phyloP scores from a whole-genome alignment of 169 alveolate genomes.

The Eimeria sp. region DNA sequence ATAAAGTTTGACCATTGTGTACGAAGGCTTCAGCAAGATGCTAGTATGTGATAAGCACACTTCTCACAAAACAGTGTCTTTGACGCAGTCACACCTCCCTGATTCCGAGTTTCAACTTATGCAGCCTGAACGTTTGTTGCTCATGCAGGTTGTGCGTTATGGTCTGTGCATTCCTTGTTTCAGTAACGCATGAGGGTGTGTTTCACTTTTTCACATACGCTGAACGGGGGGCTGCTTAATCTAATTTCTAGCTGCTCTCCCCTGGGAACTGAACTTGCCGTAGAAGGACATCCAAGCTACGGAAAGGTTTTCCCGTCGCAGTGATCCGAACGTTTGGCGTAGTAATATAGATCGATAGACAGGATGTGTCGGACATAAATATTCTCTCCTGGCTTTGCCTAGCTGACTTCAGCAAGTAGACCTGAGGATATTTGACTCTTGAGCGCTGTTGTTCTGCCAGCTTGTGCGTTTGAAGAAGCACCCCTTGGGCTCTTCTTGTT shows the following conservation, averaged over 20 bases:
- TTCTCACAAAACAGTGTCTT: neutral
- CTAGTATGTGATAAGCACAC: neutral
- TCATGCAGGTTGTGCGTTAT: neutral
- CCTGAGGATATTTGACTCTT: neutral
- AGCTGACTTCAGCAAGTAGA: neutral
- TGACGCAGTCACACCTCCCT: neutral
- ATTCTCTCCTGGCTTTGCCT: neutral
- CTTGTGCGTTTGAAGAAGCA: slow-evolving; percentile 7
- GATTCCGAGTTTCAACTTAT: neutral
- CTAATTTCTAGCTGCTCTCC: neutral
- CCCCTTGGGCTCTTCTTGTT: neutral
- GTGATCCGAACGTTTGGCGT: neutral
- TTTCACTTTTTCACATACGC: neutral
- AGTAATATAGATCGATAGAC: neutral
- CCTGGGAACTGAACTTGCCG: neutral
- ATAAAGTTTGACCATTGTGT: neutral
- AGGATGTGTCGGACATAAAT: neutral
- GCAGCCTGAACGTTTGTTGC: neutral
- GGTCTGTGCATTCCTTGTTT: neutral
- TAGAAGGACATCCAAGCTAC: neutral
- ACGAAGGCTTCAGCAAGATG: neutral
- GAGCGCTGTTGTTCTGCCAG: neutral
- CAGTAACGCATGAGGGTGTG: neutral
- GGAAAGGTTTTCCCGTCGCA: neutral
- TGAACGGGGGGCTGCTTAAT: neutral